phyloP scores from a whole-genome alignment of 2,329 filamentous ascomycete species.

The Epichloe scottii region DNA sequence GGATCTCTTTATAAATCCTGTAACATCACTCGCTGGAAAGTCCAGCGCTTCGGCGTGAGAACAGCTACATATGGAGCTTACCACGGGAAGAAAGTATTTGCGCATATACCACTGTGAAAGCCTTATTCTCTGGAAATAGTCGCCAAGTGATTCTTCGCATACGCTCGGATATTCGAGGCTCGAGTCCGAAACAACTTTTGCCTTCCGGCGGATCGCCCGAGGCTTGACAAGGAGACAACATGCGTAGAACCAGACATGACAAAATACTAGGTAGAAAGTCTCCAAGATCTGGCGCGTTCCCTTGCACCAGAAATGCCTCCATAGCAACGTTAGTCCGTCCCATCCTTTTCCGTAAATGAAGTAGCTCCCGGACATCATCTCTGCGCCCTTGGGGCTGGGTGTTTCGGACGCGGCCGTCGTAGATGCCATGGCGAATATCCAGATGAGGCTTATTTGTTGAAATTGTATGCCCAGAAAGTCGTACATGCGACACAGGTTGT shows the following conservation, averaged over 20 bases:
- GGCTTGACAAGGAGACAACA: slow-evolving; percentile 37
- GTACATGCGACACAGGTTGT: slow-evolving; percentile 43
- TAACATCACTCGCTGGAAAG: slow-evolving; percentile 41
- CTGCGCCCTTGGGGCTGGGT: slow-evolving; percentile 5
- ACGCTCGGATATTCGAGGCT: too few species aligned
- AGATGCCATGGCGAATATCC: slow-evolving; percentile 31
- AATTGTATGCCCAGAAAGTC: slow-evolving; percentile 38
- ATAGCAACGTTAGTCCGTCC: slow-evolving; percentile 32
- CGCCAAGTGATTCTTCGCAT: neutral
- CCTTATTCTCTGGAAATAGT: slow-evolving; percentile 36
- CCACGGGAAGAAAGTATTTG: slow-evolving; percentile 40
- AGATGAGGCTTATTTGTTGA: slow-evolving; percentile 38
- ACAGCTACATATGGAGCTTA: slow-evolving; percentile 43
- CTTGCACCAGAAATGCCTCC: slow-evolving; percentile 23
- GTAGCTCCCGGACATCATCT: slow-evolving; percentile 23
- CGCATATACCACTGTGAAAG: slow-evolving; percentile 33
- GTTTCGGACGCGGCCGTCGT: slow-evolving; percentile 1
- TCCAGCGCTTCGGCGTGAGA: slow-evolving; percentile 34
- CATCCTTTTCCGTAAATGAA: slow-evolving; percentile 43
- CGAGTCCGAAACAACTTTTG: neutral
- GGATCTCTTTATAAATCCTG: slow-evolving; percentile 35
- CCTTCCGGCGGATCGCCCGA: neutral
- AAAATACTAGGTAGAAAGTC: slow-evolving; percentile 29
- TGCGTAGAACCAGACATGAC: slow-evolving; percentile 40
- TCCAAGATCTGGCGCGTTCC: slow-evolving; percentile 30